Base-by-base conservation (phyloP, 495 filamentous ascomycete species). In the Lasiosphaeria hispida region DNA sequence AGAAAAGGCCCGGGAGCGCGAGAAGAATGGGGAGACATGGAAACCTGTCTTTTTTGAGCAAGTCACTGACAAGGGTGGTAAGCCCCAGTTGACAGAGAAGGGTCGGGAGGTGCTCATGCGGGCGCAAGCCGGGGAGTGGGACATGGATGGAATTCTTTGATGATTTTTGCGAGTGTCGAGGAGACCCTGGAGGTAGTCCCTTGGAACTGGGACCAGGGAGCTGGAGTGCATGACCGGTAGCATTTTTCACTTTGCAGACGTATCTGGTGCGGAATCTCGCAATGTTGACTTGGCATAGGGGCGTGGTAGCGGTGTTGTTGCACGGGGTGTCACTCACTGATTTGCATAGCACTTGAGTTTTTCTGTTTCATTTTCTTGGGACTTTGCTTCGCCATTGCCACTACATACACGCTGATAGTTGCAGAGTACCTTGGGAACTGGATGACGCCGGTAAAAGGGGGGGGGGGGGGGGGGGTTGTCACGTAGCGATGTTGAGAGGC, bases 21-120 rank as follows among this genome's bases (percentile, higher is more conserved):
- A 89, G 58, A 78, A 75, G 10, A 80, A 78, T 9, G 78, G 82
- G 14, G 80, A 81, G 48, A 78, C 85, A 14, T 97, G 90, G 89
- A 79, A 86, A 57, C 94, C 94, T n/a, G 78, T 91, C 19, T 98
- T 96, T 72, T 98, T 98, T 69, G 87, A 83, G 4, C 84, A 85
- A 9, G 83, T 81, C 1, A 83, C 87, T 9, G 87, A 87, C 56
- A 86, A 88, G 17, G 71, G 83, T 13, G 92, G 92, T 6, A 89
- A 84, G 69, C 92, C 92, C 0, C 80, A 87, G 54, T 75, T 97
- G 63, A 94, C 85, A 0, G 82, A 88, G 50, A 90, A 94, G 59
- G 92, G 92, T 2, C 74, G 77, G 47, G 76, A 80, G 69, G 89
- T 83, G 13, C 78, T 97, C 9, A 76, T 85, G 59, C 84, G 85